Evolutionary conservation across 2,329 filamentous ascomycete genomes (phyloP).

Genomic region (Alternaria sp.): DNA sequence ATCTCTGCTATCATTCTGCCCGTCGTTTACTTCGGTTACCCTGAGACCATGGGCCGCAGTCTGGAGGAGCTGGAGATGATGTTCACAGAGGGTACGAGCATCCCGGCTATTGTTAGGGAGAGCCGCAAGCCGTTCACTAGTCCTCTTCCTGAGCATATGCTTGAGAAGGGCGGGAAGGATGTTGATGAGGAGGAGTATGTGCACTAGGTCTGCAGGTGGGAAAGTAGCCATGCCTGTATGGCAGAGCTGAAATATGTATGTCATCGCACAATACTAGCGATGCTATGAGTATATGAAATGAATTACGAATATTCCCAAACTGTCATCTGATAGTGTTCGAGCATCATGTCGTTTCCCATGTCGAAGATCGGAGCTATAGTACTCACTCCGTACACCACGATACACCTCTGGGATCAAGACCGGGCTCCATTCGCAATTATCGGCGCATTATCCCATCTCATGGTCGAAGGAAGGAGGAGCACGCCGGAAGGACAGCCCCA

Average conservation of each 20-base stretch:
- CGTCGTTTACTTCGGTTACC: slow-evolving; percentile 55
- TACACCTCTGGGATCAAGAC: no score
- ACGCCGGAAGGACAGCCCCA: no score
- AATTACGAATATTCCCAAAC: not conserved
- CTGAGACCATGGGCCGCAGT: slow-evolving; percentile 59
- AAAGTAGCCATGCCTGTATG: no score
- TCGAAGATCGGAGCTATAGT: no score
- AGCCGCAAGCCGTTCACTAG: slow-evolving; percentile 25
- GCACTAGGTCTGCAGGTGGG: not conserved
- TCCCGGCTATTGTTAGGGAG: slow-evolving; percentile 32
- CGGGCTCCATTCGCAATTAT: no score
- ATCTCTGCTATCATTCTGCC: slow-evolving; percentile 56
- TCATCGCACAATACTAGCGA: not conserved
- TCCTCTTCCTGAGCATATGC: slow-evolving; percentile 6
- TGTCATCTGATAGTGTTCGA: not conserved
- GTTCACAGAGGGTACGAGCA: slow-evolving; percentile 49
- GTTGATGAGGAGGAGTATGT: slow-evolving; percentile 18
- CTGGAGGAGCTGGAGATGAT: slow-evolving; percentile 54
- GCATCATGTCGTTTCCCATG: no score
- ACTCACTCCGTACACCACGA: no score
- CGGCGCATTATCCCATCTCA: no score
- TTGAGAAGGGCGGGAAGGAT: slow-evolving; percentile 19
- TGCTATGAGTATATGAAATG: not conserved
- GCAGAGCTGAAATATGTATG: not conserved
- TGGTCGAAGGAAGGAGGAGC: no score